These are phyloP conservation scores for Heracleum sosnowskyi DNA, from an alignment of 129 eudicot genomes.

Conservation along the genomic window DNA sequence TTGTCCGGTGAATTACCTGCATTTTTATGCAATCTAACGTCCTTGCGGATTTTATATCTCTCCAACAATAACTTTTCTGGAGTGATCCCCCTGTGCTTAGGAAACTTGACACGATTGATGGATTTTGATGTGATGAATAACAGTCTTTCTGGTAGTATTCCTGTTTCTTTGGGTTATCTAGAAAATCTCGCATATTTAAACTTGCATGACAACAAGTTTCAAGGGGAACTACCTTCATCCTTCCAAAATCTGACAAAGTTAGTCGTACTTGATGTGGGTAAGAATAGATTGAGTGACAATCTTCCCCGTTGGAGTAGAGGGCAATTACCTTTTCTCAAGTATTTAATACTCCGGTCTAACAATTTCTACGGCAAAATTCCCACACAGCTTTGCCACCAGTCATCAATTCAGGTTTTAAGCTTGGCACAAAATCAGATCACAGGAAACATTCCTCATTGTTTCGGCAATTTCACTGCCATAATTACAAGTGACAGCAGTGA, in stretches of 20 bases:
- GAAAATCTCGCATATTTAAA: not conserved
- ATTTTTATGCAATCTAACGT: too few relatives aligned
- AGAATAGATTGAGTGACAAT: not conserved
- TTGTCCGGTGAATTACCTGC: too few relatives aligned
- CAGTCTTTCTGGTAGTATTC: slow-evolving; percentile 11
- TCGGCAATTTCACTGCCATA: too few relatives aligned
- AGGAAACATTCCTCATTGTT: not conserved
- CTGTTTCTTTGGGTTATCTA: not conserved
- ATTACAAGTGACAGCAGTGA: too few relatives aligned
- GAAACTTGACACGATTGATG: not conserved
- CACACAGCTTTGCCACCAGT: too few relatives aligned
- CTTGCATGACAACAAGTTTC: not conserved
- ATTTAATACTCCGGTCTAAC: not conserved
- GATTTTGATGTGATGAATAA: not conserved
- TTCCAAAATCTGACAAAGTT: not conserved
- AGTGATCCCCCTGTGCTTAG: not conserved
- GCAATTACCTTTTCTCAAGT: not conserved
- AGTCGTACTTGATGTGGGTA: not conserved
- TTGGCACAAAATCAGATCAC: not conserved
- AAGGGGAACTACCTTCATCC: not conserved
- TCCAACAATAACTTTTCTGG: not conserved
- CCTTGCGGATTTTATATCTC: not conserved
- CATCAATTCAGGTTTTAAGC: not conserved
- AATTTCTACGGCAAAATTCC: too few relatives aligned
- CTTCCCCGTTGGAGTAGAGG: slow-evolving; percentile 22